A percentile compares a stretch with the other conserved stretches of the same genome.
These are phyloP conservation scores for Plectranthus barbatus DNA, from an alignment of 257 asterid species.

Conservation along the genomic window DNA sequence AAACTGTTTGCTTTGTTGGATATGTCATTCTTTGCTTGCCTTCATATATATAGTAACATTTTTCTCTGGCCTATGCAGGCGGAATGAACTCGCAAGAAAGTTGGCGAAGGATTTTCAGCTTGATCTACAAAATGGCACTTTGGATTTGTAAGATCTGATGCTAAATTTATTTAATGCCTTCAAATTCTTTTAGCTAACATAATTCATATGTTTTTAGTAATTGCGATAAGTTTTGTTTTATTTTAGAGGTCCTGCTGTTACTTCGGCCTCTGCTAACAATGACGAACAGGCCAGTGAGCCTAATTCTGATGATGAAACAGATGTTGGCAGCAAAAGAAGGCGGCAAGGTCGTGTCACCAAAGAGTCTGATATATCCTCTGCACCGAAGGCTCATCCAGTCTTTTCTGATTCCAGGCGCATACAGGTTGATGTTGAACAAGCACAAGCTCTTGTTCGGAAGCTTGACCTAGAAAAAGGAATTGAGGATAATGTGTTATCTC, in stretches of 20 bases:
- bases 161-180: background rate
- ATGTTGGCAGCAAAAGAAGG: constrained; percentile 55
- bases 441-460: constrained; percentile 72
- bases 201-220: background rate
- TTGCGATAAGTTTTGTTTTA: constrained; percentile 12
- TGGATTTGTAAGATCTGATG: constrained; percentile 64
- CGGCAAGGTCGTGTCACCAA: constrained; percentile 50
- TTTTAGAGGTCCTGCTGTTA: constrained; percentile 71
- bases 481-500: constrained; percentile 73
- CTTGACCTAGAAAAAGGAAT: constrained; percentile 87
- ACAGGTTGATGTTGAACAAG: constrained; percentile 74
- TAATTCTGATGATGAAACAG: constrained; percentile 74
- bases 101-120: constrained; percentile 76
- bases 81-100: constrained; percentile 75
- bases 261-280: constrained; percentile 51
- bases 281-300: constrained; percentile 60
- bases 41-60: background rate
- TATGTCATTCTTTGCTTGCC: background rate
- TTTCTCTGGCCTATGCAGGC: constrained; percentile 40
- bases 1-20: background rate
- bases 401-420: constrained; percentile 72
- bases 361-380: constrained; percentile 55
- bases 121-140: constrained; percentile 82
- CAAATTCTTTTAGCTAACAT: background rate
- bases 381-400: constrained; percentile 82